phyloP scores from a whole-genome alignment of 1,139 yeast species.

The Kodamaea derodonti region DNA sequence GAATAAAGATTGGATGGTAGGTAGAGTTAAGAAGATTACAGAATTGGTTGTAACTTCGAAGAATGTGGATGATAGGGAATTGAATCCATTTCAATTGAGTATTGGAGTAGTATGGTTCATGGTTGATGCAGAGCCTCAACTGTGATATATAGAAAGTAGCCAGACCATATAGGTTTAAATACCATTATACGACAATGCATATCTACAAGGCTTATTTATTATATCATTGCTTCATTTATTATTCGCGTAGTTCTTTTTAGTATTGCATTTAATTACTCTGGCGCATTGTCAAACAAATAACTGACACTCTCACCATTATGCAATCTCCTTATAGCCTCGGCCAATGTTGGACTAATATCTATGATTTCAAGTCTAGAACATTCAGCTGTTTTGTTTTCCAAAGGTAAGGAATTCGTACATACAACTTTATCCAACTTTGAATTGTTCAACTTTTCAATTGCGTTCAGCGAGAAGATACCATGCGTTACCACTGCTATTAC shows the following conservation, averaged over 20 bases:
- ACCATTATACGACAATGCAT: no score
- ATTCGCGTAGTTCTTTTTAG: no score
- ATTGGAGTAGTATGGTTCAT: conserved; percentile 48
- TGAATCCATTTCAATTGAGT: conserved; percentile 49
- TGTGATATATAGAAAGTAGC: conserved; percentile 26
- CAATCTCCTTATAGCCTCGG: conserved; percentile 76
- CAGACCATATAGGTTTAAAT: no score
- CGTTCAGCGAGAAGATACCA: conserved; percentile 73
- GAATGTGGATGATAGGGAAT: conserved; percentile 23
- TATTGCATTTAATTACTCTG: no score
- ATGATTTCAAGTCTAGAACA: conserved; percentile 62
- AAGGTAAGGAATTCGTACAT: conserved; percentile 75
- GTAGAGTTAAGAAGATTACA: conserved; percentile 50
- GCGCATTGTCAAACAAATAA: conserved; percentile 74
- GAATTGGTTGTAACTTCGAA: conserved; percentile 41
- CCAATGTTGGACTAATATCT: conserved; percentile 70
- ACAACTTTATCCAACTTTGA: conserved; percentile 59
- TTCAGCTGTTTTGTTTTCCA: conserved; percentile 44
- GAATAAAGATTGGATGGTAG: conserved; percentile 70
- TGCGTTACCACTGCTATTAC: conserved; percentile 78
- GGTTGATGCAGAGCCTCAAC: no score
- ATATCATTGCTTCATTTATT: no score
- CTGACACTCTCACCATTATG: conserved; percentile 95
- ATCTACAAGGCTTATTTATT: no score
- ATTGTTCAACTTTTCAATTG: conserved; percentile 56